Evolutionary conservation across 768 basidiomycete genomes (phyloP).

Genomic region (Lactarius tabidus): DNA sequence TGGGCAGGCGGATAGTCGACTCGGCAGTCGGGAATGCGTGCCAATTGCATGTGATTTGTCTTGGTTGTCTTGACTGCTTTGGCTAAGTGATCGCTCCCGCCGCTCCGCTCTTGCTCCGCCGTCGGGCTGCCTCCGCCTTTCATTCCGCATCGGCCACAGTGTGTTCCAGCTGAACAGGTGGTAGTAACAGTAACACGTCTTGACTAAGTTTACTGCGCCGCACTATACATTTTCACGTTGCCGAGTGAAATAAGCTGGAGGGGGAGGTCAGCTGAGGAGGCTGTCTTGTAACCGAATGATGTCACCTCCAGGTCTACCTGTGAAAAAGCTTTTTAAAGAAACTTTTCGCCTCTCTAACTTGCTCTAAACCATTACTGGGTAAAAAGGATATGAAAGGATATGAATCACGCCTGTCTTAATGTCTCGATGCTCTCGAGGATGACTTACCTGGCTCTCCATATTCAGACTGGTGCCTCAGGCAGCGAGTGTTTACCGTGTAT

Average conservation of each 20-base stretch:
- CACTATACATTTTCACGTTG: not conserved
- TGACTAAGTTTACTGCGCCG: not conserved
- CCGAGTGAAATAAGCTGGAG: not conserved
- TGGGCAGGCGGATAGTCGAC: not conserved
- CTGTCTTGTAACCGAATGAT: not conserved
- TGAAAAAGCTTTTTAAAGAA: no score
- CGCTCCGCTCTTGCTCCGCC: conserved; percentile 11
- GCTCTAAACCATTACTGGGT: no score
- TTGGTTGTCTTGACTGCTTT: not conserved
- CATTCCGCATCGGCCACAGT: not conserved
- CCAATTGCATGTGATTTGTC: conserved; percentile 5
- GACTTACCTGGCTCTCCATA: no score
- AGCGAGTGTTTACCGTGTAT: no score
- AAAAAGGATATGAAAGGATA: no score
- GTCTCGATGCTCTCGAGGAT: no score
- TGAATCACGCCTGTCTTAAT: no score
- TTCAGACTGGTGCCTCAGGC: no score
- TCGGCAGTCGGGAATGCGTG: conserved; percentile 2
- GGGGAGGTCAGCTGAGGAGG: not conserved
- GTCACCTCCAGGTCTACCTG: no score
- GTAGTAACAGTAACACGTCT: not conserved
- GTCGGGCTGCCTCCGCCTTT: not conserved
- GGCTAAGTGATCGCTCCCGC: not conserved
- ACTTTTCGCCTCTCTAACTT: no score
- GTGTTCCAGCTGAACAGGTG: not conserved